Conservation (phyloP, 2,329 filamentous ascomycete genomes). For the Cadophora malorum region DNA sequence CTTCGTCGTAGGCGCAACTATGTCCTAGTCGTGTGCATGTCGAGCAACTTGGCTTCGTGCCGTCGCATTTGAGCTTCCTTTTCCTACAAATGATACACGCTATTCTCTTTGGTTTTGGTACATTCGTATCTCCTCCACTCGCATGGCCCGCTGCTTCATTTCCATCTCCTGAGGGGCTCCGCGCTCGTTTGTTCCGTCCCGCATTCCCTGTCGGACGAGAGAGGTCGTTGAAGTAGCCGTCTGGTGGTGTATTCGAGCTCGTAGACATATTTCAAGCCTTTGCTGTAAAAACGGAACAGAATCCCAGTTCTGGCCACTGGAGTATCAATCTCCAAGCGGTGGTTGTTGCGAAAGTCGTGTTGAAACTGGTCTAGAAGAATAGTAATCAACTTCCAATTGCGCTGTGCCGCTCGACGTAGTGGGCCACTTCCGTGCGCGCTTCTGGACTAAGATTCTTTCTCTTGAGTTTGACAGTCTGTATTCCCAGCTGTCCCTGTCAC, state of each 20-base stretch:
- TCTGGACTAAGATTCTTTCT: background rate
- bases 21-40: slow-evolving; percentile 70
- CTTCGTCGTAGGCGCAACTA: slow-evolving; percentile 72
- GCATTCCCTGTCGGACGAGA: slow-evolving; percentile 48
- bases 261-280: slow-evolving; percentile 41
- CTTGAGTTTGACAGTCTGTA: background rate
- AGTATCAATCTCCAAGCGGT: background rate
- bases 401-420: slow-evolving; percentile 21
- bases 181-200: slow-evolving; percentile 42
- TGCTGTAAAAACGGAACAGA: background rate
- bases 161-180: slow-evolving; percentile 44
- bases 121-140: slow-evolving; percentile 59
- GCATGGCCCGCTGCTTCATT: slow-evolving; percentile 47
- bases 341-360: background rate
- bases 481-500: background rate
- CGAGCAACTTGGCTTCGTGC: slow-evolving; percentile 67
- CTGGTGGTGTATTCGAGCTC: slow-evolving; percentile 45
- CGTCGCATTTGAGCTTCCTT: slow-evolving; percentile 81
- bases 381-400: slow-evolving; percentile 4
- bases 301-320: background rate
- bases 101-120: slow-evolving; percentile 87
- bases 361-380: slow-evolving; percentile 3
- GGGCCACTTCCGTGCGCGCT: background rate
- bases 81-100: slow-evolving; percentile 95
- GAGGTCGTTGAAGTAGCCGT: slow-evolving; percentile 64